phyloP scores from a whole-genome alignment of 1,139 yeast genomes.

The Zhuliangozyma blackwelliae region DNA sequence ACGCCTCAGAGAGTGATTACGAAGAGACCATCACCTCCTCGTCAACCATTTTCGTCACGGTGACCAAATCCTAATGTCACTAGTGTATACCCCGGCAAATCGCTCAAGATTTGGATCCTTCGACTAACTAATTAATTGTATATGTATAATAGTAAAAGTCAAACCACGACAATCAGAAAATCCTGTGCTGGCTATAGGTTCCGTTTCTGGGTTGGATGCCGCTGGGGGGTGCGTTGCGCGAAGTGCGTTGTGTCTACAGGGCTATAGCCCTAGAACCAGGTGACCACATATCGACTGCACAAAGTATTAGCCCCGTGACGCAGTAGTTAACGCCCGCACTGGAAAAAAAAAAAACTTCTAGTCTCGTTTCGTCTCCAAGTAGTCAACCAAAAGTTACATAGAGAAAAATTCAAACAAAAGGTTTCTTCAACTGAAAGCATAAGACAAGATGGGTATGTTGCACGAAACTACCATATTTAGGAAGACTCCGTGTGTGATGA shows the following conservation, averaged over 20 bases:
- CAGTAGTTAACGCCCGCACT: too few species aligned
- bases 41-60: slow-evolving; percentile 35
- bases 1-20: slow-evolving; percentile 24
- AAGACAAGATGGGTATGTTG: slow-evolving; percentile 7
- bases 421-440: background rate
- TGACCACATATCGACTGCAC: background rate
- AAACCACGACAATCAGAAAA: too few species aligned
- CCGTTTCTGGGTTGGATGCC: too few species aligned
- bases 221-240: too few species aligned
- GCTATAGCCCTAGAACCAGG: slow-evolving; percentile 1
- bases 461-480: background rate
- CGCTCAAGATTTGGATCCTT: too few species aligned
- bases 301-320: background rate
- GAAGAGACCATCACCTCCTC: slow-evolving; percentile 37
- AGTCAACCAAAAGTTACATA: slow-evolving; percentile 2
- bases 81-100: too few species aligned
- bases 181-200: too few species aligned
- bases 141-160: too few species aligned
- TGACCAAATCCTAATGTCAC: slow-evolving; percentile 19
- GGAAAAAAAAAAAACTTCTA: background rate
- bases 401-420: slow-evolving; percentile 1
- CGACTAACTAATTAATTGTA: too few species aligned
- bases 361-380: background rate
- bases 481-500: too few species aligned
- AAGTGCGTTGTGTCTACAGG: background rate